Percentiles rank a stretch among this genome's conserved stretches.
Conservation (phyloP, 179 eudicot species). For the Actinidia chinensis region DNA sequence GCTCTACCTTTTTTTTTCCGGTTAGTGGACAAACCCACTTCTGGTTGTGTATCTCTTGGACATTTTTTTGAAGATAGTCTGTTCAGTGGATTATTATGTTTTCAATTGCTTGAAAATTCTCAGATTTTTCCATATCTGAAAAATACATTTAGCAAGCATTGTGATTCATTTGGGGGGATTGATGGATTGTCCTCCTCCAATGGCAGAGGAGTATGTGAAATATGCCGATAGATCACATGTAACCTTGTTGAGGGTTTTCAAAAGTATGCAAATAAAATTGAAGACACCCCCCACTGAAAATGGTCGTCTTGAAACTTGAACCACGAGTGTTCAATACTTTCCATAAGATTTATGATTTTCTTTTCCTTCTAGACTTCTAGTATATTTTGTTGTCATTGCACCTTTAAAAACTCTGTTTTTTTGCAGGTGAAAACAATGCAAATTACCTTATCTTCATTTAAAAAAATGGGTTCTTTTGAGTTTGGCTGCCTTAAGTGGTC, state of each 20-base stretch:
- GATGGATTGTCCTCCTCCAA: not conserved
- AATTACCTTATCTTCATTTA: too few relatives aligned
- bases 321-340: too few relatives aligned
- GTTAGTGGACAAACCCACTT: not conserved
- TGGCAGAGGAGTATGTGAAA: constrained; percentile 64
- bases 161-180: not conserved
- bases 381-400: too few relatives aligned
- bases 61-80: not conserved
- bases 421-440: too few relatives aligned
- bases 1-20: not conserved
- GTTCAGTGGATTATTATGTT: not conserved
- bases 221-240: constrained; percentile 64
- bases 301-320: constrained; percentile 52
- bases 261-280: constrained; percentile 74
- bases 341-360: too few relatives aligned
- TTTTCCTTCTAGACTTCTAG: too few relatives aligned
- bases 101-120: not conserved
- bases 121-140: not conserved
- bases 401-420: too few relatives aligned
- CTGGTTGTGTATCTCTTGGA: not conserved
- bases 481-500: too few relatives aligned
- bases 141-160: not conserved
- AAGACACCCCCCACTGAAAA: constrained; percentile 65
- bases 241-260: constrained; percentile 85
- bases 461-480: too few relatives aligned